Percentiles rank a stretch among this genome's conserved stretches.
phyloP scores from a whole-genome alignment of 2,329 filamentous ascomycete species.

The Arthrobotrys musiformis region DNA sequence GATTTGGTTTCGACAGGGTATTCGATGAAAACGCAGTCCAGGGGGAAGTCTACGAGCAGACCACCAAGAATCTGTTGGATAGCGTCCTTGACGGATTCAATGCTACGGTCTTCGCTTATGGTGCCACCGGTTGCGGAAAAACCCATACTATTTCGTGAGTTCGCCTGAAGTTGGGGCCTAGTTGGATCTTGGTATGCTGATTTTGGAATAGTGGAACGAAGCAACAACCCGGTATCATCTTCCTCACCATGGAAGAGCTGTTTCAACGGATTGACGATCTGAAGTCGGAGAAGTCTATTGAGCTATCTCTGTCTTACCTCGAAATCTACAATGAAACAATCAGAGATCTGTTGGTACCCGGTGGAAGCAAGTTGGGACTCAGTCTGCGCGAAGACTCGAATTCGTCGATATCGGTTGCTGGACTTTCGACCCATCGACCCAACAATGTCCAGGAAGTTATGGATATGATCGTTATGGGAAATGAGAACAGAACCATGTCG shows the following conservation, averaged over 20 bases:
- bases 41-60: slow-evolving; percentile 92
- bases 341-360: slow-evolving; percentile 88
- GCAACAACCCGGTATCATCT: slow-evolving; percentile 96
- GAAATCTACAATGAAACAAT: slow-evolving; percentile 99
- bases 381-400: slow-evolving; percentile 96
- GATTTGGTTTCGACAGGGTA: slow-evolving; percentile 94
- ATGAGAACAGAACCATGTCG: slow-evolving; percentile 93
- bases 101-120: slow-evolving; percentile 97
- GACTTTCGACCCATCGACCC: slow-evolving; percentile 89
- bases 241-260: slow-evolving; percentile 97
- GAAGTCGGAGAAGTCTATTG: slow-evolving; percentile 85
- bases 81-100: slow-evolving; percentile 98
- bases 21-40: slow-evolving; percentile 96
- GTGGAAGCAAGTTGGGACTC: slow-evolving; percentile 76
- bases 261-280: slow-evolving; percentile 95
- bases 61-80: slow-evolving; percentile 87
- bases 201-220: slow-evolving; percentile 74
- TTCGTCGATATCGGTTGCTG: slow-evolving; percentile 88
- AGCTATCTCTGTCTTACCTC: slow-evolving; percentile 91
- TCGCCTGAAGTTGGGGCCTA: slow-evolving; percentile 57
- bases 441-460: slow-evolving; percentile 95
- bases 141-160: slow-evolving; percentile 82
- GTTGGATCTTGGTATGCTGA: neutral
- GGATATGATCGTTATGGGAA: slow-evolving; percentile 98
- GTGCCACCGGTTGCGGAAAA: slow-evolving; percentile 96